Percentiles rank a stretch among this genome's conserved stretches.
These are phyloP conservation scores for Kuraishia piskuri DNA, from an alignment of 805 yeast species.

Conservation along the genomic window DNA sequence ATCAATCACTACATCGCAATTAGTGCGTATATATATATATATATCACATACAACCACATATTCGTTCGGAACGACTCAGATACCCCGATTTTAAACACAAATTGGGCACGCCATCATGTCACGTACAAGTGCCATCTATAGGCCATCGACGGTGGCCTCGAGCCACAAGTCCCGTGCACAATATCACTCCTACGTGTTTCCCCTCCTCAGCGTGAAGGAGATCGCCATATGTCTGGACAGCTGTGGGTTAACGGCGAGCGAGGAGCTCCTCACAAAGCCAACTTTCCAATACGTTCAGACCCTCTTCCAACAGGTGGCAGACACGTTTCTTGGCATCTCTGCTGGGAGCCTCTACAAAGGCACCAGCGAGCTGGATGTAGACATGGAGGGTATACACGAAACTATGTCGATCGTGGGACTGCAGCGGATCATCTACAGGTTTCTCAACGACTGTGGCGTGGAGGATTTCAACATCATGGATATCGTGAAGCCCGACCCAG, in stretches of 20 bases:
- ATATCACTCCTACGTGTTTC: constrained; percentile 19
- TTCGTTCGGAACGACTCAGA: no score
- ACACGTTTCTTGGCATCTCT: constrained; percentile 22
- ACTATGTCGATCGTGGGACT: constrained; percentile 45
- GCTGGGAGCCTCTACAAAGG: constrained; percentile 19
- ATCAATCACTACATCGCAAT: no score
- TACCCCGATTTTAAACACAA: neutral
- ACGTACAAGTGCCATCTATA: constrained; percentile 26
- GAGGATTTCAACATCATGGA: constrained; percentile 71
- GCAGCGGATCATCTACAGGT: constrained; percentile 51
- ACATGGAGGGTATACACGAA: constrained; percentile 14
- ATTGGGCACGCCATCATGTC: no score
- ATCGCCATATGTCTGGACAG: constrained; percentile 13
- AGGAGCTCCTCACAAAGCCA: constrained; percentile 21
- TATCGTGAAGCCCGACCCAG: constrained; percentile 68
- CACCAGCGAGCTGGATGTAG: constrained; percentile 14
- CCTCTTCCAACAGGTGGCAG: constrained; percentile 24
- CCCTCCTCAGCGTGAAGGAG: constrained; percentile 21
- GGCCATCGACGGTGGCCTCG: constrained; percentile 16
- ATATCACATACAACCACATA: no score
- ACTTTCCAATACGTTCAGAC: constrained; percentile 22
- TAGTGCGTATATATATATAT: no score
- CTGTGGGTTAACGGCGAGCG: constrained; percentile 11
- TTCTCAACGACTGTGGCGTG: constrained; percentile 66
- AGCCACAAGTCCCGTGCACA: constrained; percentile 12